Conservation (phyloP, 192 early-diverging fungal species). For the Umbelopsis ramanniana region DNA sequence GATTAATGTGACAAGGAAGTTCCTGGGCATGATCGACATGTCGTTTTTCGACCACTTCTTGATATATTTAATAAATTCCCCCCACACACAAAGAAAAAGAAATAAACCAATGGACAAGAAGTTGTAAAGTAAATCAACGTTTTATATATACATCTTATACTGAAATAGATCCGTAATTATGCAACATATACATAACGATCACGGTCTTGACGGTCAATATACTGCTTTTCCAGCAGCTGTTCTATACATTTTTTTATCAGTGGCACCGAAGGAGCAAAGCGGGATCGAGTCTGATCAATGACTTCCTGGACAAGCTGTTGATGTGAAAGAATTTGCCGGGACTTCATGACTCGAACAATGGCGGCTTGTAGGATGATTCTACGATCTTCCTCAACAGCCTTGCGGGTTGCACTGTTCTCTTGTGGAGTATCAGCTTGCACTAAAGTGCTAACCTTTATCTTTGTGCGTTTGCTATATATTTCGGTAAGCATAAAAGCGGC, state of each 20-base stretch:
- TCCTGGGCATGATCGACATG: not conserved
- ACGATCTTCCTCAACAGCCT: constrained; percentile 80
- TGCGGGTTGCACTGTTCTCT: constrained; percentile 61
- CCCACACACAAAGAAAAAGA: not conserved
- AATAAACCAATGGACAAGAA: not conserved
- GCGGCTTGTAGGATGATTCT: constrained; percentile 80
- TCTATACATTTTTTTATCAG: constrained; percentile 88
- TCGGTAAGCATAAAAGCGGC: constrained; percentile 30
- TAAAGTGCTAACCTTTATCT: constrained; percentile 72
- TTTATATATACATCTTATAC: not conserved
- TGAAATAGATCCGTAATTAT: constrained; percentile 34
- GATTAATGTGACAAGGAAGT: constrained; percentile 11
- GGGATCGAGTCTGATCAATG: constrained; percentile 67
- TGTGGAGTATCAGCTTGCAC: constrained; percentile 62
- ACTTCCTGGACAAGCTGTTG: constrained; percentile 75
- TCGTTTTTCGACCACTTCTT: not conserved
- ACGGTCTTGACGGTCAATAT: constrained; percentile 82
- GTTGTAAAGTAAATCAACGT: not conserved
- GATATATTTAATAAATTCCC: not conserved
- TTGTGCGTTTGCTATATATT: constrained; percentile 74
- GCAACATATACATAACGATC: constrained; percentile 86
- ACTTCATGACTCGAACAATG: constrained; percentile 90
- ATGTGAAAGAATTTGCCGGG: constrained; percentile 68
- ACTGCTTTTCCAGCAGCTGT: constrained; percentile 78
- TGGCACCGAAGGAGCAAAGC: constrained; percentile 72